Conservation (phyloP, 371 early-diverging fungal species). For the Aphelidium insulamus region DNA sequence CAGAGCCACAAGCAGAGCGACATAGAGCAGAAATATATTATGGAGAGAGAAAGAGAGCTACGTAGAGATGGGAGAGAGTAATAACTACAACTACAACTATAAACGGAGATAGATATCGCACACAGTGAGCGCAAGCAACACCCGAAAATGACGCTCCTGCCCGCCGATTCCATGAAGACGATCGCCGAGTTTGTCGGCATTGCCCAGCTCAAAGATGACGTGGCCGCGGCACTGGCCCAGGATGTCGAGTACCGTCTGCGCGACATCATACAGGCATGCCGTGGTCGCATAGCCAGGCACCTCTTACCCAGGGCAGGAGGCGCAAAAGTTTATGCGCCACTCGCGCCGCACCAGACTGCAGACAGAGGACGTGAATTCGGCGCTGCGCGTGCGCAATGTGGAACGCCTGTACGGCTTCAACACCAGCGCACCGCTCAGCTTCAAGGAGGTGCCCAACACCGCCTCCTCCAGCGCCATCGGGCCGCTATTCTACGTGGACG, state of each 20-base stretch:
- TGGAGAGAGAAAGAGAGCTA: too few species aligned
- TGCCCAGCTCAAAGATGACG: constrained; percentile 75
- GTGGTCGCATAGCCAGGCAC: background rate
- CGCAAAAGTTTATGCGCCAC: constrained; percentile 94
- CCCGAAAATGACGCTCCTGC: constrained; percentile 4
- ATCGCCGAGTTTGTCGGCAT: constrained; percentile 82
- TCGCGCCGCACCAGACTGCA: constrained; percentile 67
- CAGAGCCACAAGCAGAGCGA: too few species aligned
- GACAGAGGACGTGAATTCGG: constrained; percentile 87
- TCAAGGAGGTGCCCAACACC: constrained; percentile 37
- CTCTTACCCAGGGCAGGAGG: constrained; percentile 37
- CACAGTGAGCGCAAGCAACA: too few species aligned
- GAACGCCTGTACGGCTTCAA: constrained; percentile 96
- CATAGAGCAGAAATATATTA: too few species aligned
- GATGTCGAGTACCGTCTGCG: constrained; percentile 95
- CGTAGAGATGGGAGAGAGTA: too few species aligned
- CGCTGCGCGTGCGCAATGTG: constrained; percentile 82
- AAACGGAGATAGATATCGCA: too few species aligned
- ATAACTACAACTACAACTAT: too few species aligned
- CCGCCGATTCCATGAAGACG: constrained; percentile 25
- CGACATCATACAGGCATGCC: constrained; percentile 67
- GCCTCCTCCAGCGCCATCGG: constrained; percentile 14
- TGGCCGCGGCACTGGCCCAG: constrained; percentile 64
- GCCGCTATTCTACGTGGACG: constrained; percentile 82
- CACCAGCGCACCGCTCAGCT: constrained; percentile 47